Evolutionary conservation across 805 yeast species (phyloP).

Genomic region (Schizosaccharomyces cryophilus): DNA sequence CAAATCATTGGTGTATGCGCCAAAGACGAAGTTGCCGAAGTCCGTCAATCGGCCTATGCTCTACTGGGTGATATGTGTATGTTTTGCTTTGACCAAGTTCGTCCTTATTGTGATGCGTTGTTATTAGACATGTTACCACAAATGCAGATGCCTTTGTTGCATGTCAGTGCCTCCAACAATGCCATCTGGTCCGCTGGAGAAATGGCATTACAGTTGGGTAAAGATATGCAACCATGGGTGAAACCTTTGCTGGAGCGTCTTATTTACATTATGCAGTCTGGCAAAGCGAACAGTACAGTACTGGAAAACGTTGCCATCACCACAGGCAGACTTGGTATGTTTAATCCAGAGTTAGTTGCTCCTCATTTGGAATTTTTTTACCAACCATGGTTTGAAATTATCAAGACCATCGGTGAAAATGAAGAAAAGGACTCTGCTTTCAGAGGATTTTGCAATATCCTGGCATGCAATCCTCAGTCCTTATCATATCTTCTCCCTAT

Average conservation of each 20-base stretch:
- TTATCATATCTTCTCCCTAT: constrained; percentile 26
- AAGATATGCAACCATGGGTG: constrained; percentile 27
- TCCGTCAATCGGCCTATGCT: constrained; percentile 82
- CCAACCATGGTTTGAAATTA: constrained; percentile 44
- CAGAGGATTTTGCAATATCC: constrained; percentile 52
- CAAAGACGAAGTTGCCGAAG: constrained; percentile 57
- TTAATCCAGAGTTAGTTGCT: constrained; percentile 32
- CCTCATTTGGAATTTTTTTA: constrained; percentile 34
- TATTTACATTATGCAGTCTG: constrained; percentile 22
- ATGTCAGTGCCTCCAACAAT: constrained; percentile 47
- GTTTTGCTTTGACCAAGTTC: constrained; percentile 21
- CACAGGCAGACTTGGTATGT: constrained; percentile 59
- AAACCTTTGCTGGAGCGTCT: constrained; percentile 29
- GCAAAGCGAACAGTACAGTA: constrained; percentile 29
- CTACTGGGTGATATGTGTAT: constrained; percentile 74
- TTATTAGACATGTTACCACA: constrained; percentile 29
- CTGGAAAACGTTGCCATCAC: constrained; percentile 76
- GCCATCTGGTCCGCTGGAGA: constrained; percentile 91
- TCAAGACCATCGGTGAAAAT: constrained; percentile 45
- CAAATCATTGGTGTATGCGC: constrained; percentile 42
- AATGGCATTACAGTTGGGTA: constrained; percentile 34
- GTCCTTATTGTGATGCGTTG: constrained; percentile 14
- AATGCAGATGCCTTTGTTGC: constrained; percentile 12
- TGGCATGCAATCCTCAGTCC: constrained; percentile 43
- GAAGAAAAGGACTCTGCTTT: constrained; percentile 76